Evolutionary conservation across 2,329 filamentous ascomycete species (phyloP).

Genomic region (Cordyceps sp.): DNA sequence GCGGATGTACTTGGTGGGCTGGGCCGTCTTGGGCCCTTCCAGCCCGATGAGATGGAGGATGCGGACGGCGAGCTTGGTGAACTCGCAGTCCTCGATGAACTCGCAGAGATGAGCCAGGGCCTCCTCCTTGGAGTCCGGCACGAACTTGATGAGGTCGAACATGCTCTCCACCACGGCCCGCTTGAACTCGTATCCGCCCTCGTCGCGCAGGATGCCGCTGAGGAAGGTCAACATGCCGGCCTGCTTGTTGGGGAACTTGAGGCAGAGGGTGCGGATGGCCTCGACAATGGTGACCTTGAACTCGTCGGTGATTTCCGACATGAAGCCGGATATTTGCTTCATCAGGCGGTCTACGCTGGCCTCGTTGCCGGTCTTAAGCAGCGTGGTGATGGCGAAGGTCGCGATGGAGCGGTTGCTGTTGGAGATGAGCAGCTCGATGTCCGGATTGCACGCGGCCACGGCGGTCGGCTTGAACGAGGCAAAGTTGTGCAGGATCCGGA

Average conservation of each 20-base stretch:
- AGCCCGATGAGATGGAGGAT: constrained; percentile 87
- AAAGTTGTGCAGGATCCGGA: constrained; percentile 90
- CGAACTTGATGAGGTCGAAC: constrained; percentile 98
- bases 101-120: constrained; percentile 92
- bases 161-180: constrained; percentile 95
- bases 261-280: constrained; percentile 84
- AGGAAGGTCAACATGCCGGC: constrained; percentile 95
- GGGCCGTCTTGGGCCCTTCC: constrained; percentile 86
- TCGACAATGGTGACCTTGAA: constrained; percentile 99
- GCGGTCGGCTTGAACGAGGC: constrained; percentile 91
- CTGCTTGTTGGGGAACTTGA: constrained; percentile 98
- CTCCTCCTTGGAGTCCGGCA: constrained; percentile 68
- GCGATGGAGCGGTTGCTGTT: constrained; percentile 96
- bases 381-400: constrained; percentile 93
- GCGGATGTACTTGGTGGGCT: constrained; percentile 96
- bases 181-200: constrained; percentile 98
- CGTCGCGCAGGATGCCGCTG: constrained; percentile 88
- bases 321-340: constrained; percentile 97
- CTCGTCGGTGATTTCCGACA: constrained; percentile 97
- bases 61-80: constrained; percentile 90
- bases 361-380: constrained; percentile 97
- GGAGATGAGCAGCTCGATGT: constrained; percentile 92
- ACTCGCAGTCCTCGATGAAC: constrained; percentile 98
- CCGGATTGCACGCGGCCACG: constrained; percentile 86
- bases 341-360: constrained; percentile 91